Base-by-base conservation (phyloP, 2,329 filamentous ascomycete species). In the Cryphonectria japonica region DNA sequence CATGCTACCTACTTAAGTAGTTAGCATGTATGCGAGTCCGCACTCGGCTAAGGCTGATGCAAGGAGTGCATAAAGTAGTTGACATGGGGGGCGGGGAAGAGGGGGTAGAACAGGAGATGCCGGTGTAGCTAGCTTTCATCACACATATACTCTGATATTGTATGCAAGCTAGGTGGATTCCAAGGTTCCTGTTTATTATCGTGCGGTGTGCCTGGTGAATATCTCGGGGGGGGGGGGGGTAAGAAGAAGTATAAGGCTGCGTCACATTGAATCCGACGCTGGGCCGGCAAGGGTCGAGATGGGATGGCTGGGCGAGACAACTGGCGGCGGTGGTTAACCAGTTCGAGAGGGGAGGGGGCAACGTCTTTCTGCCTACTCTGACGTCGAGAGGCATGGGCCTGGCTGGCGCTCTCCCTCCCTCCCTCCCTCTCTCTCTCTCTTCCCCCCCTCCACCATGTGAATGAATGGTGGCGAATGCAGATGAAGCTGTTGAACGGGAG, bases 181-280 rank as follows among this genome's bases (percentile, higher is more conserved):
- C 19, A 39, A n/a, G 59, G 9, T 39, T 34, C 59, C 59, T 61
- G 22, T 37, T 61, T 39, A 61, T 61, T 61, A 61, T 61, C 59
- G 59, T 61, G 32, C 34, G 16, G 39, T 22, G 9, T 34, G 34
- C 34, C 19, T 19, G 7, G 34, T n/a, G 59, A n/a, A 50, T 50
- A 50, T 50, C 3, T 50, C 46, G 22, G 46, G 22, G 9, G 46
- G 46, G 2, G 46, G n/a, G 46, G 22, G 46, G 46, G 6, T 50
- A 50, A 50, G 22, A 50, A 11, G 22, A 16, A 22, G 6, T 2
- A 50, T 22, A n/a, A 50, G 16, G 22, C 22, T 50, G 46, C 46
- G 22, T 34, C 26, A 29, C 52, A 50, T 26, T 26, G 50, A 13
- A 26, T 52, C 46, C n/a, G 46, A n/a, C 19, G 37, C 37, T 16